Evolutionary conservation across 2,329 filamentous ascomycete species (phyloP), one percentile per base, ranked within the genome.

Genomic region (Trichoderma cornu-damae): DNA sequence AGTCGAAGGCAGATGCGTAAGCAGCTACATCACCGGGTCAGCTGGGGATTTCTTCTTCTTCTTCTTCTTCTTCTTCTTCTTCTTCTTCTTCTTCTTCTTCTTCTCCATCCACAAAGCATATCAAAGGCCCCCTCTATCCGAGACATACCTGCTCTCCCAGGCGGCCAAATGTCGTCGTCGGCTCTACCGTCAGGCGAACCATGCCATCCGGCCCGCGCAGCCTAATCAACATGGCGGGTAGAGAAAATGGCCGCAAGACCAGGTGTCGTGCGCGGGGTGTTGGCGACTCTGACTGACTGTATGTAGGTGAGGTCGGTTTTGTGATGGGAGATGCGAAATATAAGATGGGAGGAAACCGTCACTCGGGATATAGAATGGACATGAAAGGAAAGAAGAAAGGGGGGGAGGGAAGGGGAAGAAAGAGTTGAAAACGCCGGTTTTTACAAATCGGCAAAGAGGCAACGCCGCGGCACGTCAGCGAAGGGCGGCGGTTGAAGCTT

Each of bases 161-260:
- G n/a, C 82, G 75, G 40, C 75, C 77, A 70, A 97, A 96, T 0
- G 86, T 85, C 61, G 89, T 85, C 40, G 81, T 79, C 50, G 86
- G 82, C 65, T 92, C 86, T 64, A 95, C 83, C 51, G 80, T 89
- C 67, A 97, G 79, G 65, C 94, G 88, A 73, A 92, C 87, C 79
- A 94, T 94, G 76, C 94, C 94, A 76, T 96, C 91, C 62, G 89
- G 90, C 70, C 91, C 91, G 67, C 92, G 87, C 65, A 96, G 89
- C 72, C 92, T 85, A 57, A 96, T 79, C 68, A 96, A 80, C 85
- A 96, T 96, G 62, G 69, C 75, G 69, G 68, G 44, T 58, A n/a
- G n/a, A n/a, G 57, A 49, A 37, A 28, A 42, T 34, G 37, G n/a
- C 18, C 35, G 40, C 37, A 28, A 20, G 40, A 44, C 26, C 30